Evolutionary conservation across 2,329 filamentous ascomycete species (phyloP), one percentile per base, ranked within the genome.

Genomic region (Pseudogymnoascus verrucosus): DNA sequence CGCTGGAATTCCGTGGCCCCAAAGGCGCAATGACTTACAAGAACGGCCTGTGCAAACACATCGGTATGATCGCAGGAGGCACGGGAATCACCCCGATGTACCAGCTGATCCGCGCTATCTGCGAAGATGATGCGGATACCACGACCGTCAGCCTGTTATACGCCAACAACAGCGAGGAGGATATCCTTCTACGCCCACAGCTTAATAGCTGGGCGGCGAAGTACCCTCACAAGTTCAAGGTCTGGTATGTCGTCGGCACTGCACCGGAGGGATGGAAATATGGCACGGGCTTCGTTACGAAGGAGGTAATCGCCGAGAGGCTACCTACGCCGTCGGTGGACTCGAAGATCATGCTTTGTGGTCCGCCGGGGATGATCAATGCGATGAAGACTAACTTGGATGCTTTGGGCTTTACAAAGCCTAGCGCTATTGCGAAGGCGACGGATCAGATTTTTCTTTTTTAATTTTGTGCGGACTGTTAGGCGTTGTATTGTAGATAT

Each of bases 61-160:
- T 85, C 42, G 82, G 82, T 63, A 84, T 85, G 82, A 70, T 85
- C 1, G 82, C 80, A 1, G 82, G 82, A 37, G 79, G 79, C 14
- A 78, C 78, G 47, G 80, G 80, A 5, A 81, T 82, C 64, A 82
- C 83, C 0, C 82, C 83, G 2, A 83, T 85, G 80, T 84, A 79
- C 70, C 84, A 88, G 69, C 72, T 88, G 5, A 86, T 88, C 69
- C 80, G 84, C 3, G 83, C 84, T 47, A 85, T 88, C 63, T 85
- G 83, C 68, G 84, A 87, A 69, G 81, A 87, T 62, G 76, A 80
- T n/a, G 74, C 72, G 5, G 86, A 88, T 65, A 77, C 75, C 0
- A 88, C 86, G 0, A 73, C 82, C 66, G 72, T 87, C 44, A 81
- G 76, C 51, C 74, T 88, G 4, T 72, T 88, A 31, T 87, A 86